These are phyloP conservation scores for Punica granatum DNA, from an alignment of 345 rosid genomes.

Conservation along the genomic window DNA sequence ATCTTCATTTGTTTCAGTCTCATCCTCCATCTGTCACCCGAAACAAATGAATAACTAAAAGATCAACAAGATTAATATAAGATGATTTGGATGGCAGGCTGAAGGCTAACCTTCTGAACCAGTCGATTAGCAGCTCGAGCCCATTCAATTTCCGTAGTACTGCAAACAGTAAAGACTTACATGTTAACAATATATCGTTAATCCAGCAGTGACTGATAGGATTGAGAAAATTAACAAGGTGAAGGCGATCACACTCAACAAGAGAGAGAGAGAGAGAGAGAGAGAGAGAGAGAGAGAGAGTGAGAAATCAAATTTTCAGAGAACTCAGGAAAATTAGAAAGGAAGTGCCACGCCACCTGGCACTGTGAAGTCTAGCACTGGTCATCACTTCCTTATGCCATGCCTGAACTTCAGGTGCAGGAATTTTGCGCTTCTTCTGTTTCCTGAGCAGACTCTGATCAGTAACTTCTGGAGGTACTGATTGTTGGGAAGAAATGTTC, in stretches of 20 bases:
- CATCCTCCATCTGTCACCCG: conserved; percentile 54
- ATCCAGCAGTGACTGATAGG: too few species aligned
- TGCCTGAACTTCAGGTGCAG: conserved; percentile 41
- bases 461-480: conserved; percentile 28
- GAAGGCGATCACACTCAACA: background rate
- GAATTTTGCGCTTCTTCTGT: conserved; percentile 61
- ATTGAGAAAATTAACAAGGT: background rate
- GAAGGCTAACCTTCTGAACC: conserved; percentile 59
- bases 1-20: conserved; percentile 42
- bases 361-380: conserved; percentile 40
- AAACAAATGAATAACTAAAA: conserved; percentile 13
- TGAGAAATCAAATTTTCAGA: background rate
- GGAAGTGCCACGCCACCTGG: conserved; percentile 36
- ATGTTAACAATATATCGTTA: background rate
- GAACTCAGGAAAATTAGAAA: background rate
- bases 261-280: background rate
- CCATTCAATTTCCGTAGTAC: conserved; percentile 70
- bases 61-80: background rate
- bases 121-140: conserved; percentile 47
- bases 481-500: conserved; percentile 27
- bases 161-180: conserved; percentile 26
- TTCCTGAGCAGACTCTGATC: conserved; percentile 24
- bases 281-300: background rate
- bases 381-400: conserved; percentile 61
- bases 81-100: background rate